Conservation (phyloP, 176 grass and related monocot genomes). For the Poa annua region DNA sequence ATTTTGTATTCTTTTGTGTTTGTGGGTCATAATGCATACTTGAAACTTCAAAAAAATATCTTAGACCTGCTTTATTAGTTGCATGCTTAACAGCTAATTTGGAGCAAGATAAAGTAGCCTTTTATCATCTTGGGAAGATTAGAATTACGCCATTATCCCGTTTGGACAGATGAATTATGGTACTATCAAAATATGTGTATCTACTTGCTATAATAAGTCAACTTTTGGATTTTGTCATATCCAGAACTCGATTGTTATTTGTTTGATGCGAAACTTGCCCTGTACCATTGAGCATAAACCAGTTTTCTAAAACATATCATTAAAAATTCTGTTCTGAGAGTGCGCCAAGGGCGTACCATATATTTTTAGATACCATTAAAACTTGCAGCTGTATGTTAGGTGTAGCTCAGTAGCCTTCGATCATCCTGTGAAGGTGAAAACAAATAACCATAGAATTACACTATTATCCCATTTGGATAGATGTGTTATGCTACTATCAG, state of each 20-base stretch:
- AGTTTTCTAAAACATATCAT: background rate
- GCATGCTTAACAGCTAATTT: background rate
- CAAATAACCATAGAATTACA: background rate
- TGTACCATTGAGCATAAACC: background rate
- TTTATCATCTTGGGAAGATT: background rate
- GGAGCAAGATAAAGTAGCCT: slow-evolving; percentile 1
- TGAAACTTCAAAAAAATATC: background rate
- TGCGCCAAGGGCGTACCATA: too few relatives aligned
- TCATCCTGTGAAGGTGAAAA: background rate
- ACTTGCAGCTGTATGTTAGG: background rate
- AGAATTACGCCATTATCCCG: background rate
- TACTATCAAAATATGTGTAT: background rate
- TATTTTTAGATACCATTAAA: background rate
- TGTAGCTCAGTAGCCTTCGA: background rate
- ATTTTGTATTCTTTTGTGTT: background rate
- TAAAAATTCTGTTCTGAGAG: too few relatives aligned
- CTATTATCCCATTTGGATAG: background rate
- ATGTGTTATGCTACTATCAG: background rate
- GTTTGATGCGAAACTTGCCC: background rate
- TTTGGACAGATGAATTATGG: background rate
- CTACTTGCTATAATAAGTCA: background rate
- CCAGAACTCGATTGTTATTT: background rate
- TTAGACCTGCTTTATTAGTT: background rate
- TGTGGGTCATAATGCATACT: background rate
- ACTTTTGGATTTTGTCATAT: background rate